Conservation (phyloP, 495 filamentous ascomycete species). For the Lepidopterella palustris region DNA sequence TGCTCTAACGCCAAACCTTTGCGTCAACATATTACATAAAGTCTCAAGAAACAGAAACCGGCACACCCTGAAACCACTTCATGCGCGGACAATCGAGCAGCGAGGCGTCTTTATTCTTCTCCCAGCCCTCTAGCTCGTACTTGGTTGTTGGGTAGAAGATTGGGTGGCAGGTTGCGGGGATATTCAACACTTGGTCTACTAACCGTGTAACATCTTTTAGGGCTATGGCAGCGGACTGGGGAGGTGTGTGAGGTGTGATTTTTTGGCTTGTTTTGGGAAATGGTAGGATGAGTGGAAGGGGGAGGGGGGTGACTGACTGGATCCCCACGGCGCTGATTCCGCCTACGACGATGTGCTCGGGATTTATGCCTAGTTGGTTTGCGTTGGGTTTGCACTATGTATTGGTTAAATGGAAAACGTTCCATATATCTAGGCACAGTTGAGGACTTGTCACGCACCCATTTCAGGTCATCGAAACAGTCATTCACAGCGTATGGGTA, state of each 20-base stretch:
- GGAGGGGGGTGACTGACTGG: not conserved
- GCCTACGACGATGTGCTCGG: not conserved
- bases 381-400: not conserved
- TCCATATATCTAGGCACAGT: not conserved
- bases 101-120: not conserved
- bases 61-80: not conserved
- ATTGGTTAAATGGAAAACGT: not conserved
- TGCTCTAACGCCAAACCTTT: not conserved
- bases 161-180: not conserved
- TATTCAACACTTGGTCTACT: not conserved
- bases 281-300: not conserved
- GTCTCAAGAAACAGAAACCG: not conserved
- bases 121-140: not conserved
- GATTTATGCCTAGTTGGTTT: not conserved
- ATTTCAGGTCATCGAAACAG: not conserved
- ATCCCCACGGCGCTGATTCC: not conserved
- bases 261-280: too few species aligned
- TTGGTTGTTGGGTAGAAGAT: not conserved
- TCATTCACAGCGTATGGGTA: not conserved
- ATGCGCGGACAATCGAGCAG: not conserved
- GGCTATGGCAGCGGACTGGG: not conserved
- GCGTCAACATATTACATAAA: not conserved
- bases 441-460: too few species aligned
- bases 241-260: too few species aligned
- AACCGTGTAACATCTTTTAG: not conserved